phyloP scores from a whole-genome alignment of 78 protist species.

The Chrysochromulina parva region DNA sequence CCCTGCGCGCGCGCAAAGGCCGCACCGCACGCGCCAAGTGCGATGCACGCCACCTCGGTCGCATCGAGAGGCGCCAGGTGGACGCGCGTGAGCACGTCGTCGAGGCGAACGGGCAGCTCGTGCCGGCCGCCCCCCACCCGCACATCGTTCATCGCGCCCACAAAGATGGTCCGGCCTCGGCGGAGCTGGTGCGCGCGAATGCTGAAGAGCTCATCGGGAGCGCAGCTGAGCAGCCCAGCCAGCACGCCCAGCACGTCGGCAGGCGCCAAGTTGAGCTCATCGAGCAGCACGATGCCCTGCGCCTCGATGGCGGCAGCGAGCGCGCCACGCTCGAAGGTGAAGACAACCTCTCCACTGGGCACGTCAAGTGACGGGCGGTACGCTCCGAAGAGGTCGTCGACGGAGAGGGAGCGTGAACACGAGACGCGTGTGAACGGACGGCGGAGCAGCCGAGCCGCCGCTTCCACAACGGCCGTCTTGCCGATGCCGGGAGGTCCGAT shows the following conservation, averaged over 20 bases:
- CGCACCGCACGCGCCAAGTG: too few species aligned
- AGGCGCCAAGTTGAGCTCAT: neutral
- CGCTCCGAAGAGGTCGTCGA: neutral
- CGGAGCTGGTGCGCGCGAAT: neutral
- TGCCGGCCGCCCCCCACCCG: neutral
- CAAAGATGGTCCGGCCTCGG: neutral
- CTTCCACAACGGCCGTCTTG: neutral
- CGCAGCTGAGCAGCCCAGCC: neutral
- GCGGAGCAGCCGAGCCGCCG: neutral
- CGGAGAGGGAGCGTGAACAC: too few species aligned
- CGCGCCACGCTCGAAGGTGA: neutral
- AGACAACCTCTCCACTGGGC: neutral
- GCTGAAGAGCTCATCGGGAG: neutral
- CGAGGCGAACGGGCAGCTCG: neutral
- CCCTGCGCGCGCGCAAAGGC: too few species aligned
- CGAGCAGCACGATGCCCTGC: neutral
- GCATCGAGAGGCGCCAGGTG: neutral
- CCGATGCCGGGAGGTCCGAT: constrained; percentile 25
- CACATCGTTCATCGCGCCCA: neutral
- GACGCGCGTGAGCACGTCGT: neutral
- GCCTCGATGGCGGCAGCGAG: neutral
- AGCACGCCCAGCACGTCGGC: neutral
- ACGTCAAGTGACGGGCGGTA: neutral
- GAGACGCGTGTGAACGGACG: neutral
- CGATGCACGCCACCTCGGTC: neutral